A percentile compares a stretch with the other conserved stretches of the same genome.
These are phyloP conservation scores for Colletotrichum caudatum DNA, from an alignment of 2,329 filamentous ascomycete species.

Conservation along the genomic window DNA sequence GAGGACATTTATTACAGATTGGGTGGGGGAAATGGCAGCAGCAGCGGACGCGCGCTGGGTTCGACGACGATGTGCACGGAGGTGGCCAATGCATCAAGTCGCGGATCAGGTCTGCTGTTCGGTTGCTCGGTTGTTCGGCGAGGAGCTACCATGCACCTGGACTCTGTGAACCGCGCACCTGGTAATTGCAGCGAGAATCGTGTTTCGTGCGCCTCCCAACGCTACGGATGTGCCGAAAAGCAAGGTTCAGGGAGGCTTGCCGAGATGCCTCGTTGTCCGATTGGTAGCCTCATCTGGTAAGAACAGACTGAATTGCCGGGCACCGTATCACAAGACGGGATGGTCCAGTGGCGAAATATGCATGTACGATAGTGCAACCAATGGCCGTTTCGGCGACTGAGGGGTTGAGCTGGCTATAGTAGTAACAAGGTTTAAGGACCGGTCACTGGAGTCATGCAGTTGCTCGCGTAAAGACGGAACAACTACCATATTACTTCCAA, in stretches of 20 bases:
- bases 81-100: neutral
- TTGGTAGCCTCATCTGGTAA: neutral
- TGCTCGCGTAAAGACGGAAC: neutral
- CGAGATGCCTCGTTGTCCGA: neutral
- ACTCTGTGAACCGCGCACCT: neutral
- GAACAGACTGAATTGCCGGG: conserved; percentile 1
- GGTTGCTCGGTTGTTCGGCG: neutral
- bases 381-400: neutral
- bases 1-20: conserved; percentile 8
- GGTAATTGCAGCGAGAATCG: conserved; percentile 13
- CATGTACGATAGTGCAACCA: conserved; percentile 10
- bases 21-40: conserved; percentile 20
- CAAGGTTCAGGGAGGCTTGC: conserved; percentile 2
- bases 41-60: conserved; percentile 11
- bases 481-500: too few species aligned
- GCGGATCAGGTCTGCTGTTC: conserved; percentile 1
- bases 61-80: neutral
- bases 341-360: conserved; percentile 5
- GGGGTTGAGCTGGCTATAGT: neutral
- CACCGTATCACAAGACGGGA: conserved; percentile 15
- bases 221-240: conserved; percentile 2
- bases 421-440: neutral
- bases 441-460: neutral
- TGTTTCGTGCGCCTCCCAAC: conserved; percentile 30
- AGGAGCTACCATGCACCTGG: conserved; percentile 2